A percentile compares a stretch with the other conserved stretches of the same genome.
These are phyloP conservation scores for Angomonas ambiguus DNA, from an alignment of 208 protist genomes.

Conservation along the genomic window DNA sequence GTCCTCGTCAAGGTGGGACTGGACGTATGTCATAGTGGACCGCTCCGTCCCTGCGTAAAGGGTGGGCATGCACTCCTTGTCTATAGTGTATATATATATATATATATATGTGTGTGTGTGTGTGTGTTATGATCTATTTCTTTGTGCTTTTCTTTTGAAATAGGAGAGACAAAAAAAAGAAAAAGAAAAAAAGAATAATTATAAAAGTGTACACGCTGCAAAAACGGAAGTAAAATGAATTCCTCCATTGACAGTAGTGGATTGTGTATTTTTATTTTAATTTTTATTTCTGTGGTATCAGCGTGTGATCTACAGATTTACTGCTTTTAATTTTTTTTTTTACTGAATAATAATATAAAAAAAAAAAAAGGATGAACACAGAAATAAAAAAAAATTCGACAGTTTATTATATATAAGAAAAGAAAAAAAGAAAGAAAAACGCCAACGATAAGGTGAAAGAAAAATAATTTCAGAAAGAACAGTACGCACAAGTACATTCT, in stretches of 20 bases:
- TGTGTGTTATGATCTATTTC: constrained; percentile 8
- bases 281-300: neutral
- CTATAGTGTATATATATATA: neutral
- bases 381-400: constrained; percentile 2
- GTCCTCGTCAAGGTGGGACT: constrained; percentile 39
- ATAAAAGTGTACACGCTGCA: too few species aligned
- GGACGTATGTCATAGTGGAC: constrained; percentile 28
- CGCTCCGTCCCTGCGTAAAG: constrained; percentile 16
- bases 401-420: constrained; percentile 5
- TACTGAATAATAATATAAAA: neutral
- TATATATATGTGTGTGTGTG: constrained; percentile 8
- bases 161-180: too few species aligned
- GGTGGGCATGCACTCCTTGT: neutral
- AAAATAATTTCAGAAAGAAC: too few species aligned
- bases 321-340: too few species aligned
- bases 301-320: too few species aligned
- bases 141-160: too few species aligned
- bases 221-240: too few species aligned
- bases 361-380: neutral
- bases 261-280: constrained; percentile 5
- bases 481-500: too few species aligned
- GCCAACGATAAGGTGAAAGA: too few species aligned
- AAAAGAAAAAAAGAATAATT: neutral
- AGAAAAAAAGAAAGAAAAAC: too few species aligned
- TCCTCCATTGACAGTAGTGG: neutral